Evolutionary conservation across 2,329 filamentous ascomycete species (phyloP).

Genomic region (Ambrosiella beaveri): DNA sequence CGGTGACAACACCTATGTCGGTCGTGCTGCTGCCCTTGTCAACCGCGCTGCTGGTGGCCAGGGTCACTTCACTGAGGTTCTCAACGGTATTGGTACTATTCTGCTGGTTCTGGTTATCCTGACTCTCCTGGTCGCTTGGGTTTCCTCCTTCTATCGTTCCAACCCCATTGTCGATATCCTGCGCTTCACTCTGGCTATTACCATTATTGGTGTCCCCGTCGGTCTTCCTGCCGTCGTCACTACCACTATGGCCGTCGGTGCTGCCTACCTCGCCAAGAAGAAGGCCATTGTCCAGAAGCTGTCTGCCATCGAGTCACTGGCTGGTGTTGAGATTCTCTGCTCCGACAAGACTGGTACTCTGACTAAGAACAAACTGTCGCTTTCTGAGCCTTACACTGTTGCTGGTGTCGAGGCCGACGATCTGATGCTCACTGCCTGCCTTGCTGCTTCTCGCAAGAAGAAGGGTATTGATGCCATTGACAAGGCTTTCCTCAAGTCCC

Average conservation of each 20-base stretch:
- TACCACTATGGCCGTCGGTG: conserved; percentile 88
- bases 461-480: conserved; percentile 92
- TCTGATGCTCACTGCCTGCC: conserved; percentile 79
- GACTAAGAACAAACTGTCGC: conserved; percentile 85
- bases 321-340: conserved; percentile 85
- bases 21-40: conserved; percentile 72
- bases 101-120: conserved; percentile 64
- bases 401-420: conserved; percentile 70
- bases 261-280: conserved; percentile 80
- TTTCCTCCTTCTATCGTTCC: conserved; percentile 75
- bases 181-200: conserved; percentile 72
- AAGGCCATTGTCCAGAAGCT: conserved; percentile 88
- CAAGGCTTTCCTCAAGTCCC: conserved; percentile 81
- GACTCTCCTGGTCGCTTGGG: conserved; percentile 69
- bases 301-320: conserved; percentile 77
- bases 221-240: conserved; percentile 87
- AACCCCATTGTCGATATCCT: conserved; percentile 65
- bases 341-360: conserved; percentile 88
- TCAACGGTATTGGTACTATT: conserved; percentile 71
- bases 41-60: conserved; percentile 54
- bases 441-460: conserved; percentile 84
- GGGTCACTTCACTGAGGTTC: conserved; percentile 81
- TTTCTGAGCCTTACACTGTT: conserved; percentile 71
- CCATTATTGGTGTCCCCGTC: conserved; percentile 81
- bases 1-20: conserved; percentile 81